Conservation (phyloP, 345 rosid species). For the Aethionema arabicum region DNA sequence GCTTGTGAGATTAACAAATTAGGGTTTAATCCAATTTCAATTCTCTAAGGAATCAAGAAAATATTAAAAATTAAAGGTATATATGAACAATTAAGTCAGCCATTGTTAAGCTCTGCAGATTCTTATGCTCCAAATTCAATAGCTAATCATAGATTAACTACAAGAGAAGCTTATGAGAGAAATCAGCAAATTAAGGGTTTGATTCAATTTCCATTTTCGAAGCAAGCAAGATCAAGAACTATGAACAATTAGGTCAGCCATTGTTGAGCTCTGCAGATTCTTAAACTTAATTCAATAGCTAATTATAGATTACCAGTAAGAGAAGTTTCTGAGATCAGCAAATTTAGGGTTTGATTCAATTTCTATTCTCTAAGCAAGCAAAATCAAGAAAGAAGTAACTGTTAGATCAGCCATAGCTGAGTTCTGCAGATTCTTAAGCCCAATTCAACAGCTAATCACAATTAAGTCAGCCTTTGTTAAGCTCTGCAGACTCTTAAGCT, state of each 20-base stretch:
- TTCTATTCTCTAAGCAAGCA: too few species aligned
- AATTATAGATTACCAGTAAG: constrained; percentile 23
- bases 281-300: too few species aligned
- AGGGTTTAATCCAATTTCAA: not conserved
- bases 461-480: constrained; percentile 18
- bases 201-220: constrained; percentile 1
- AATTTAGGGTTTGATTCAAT: too few species aligned
- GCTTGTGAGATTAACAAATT: constrained; percentile 21
- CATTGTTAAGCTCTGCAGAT: constrained; percentile 7
- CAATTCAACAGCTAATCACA: too few species aligned
- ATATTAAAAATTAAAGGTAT: too few species aligned
- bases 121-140: not conserved
- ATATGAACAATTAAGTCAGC: constrained; percentile 14
- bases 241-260: not conserved
- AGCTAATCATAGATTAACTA: constrained; percentile 21
- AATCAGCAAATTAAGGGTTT: not conserved
- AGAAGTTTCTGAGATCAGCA: constrained; percentile 19
- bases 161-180: constrained; percentile 25
- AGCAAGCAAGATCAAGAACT: not conserved
- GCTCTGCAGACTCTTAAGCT: not conserved
- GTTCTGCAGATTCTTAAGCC: too few species aligned
- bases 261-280: too few species aligned
- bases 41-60: not conserved
- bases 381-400: too few species aligned
- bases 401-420: too few species aligned